Percentiles rank a stretch among this genome's conserved stretches.
Evolutionary conservation across 2,329 filamentous ascomycete genomes (phyloP).

Genomic region (Aspergillus sp.): DNA sequence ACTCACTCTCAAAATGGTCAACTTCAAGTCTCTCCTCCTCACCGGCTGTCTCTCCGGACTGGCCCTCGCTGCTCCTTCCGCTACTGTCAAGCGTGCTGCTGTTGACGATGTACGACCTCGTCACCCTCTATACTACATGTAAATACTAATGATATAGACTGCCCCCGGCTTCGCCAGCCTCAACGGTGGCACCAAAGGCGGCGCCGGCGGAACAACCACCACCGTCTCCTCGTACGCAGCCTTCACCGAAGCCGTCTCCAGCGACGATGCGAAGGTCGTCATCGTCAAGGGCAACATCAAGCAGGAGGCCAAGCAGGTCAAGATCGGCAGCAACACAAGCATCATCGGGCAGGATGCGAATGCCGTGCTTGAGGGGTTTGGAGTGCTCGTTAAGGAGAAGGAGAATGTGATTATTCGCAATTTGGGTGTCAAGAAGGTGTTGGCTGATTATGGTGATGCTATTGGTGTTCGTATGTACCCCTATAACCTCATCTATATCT

Average conservation of each 20-base stretch:
- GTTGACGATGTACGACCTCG: constrained; percentile 15
- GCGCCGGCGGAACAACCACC: constrained; percentile 50
- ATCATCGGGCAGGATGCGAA: constrained; percentile 49
- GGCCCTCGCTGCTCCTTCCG: constrained; percentile 22
- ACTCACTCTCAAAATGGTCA: constrained; percentile 11
- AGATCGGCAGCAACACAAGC: constrained; percentile 47
- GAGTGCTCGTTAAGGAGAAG: constrained; percentile 47
- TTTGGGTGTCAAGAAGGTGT: constrained; percentile 54
- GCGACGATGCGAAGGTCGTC: constrained; percentile 43
- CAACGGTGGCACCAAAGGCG: constrained; percentile 53
- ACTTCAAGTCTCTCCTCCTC: constrained; percentile 18
- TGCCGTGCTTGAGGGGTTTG: constrained; percentile 50
- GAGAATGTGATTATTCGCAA: constrained; percentile 61
- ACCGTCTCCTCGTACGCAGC: constrained; percentile 50
- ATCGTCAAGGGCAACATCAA: constrained; percentile 44
- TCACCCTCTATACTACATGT: not conserved
- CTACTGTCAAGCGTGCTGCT: constrained; percentile 22
- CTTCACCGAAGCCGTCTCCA: constrained; percentile 47
- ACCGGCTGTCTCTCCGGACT: constrained; percentile 7
- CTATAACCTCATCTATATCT: constrained; percentile 22
- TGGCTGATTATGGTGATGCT: constrained; percentile 54
- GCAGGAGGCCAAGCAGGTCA: constrained; percentile 38
- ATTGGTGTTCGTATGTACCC: constrained; percentile 50
- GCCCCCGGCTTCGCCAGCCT: constrained; percentile 43
- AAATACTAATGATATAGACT: constrained; percentile 7